These are phyloP conservation scores for Waltergamsia citrina DNA, from an alignment of 2,329 filamentous ascomycete genomes.

Conservation along the genomic window DNA sequence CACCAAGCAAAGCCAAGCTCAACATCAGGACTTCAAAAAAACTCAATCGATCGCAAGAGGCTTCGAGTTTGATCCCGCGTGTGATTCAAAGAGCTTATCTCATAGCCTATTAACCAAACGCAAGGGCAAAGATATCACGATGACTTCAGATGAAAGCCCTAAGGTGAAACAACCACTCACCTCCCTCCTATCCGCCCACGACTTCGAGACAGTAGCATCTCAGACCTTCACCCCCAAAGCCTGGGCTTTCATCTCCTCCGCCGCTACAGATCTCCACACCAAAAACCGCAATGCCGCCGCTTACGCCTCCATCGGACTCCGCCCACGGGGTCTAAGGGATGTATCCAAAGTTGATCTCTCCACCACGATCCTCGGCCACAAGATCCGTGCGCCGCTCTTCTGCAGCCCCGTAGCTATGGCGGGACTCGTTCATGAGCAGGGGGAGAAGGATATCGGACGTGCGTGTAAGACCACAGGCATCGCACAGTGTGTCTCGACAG, in stretches of 20 bases:
- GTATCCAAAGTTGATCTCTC: constrained; percentile 40
- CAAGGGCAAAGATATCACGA: constrained; percentile 1
- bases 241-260: constrained; percentile 62
- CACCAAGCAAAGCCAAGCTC: too few species aligned
- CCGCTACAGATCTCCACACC: constrained; percentile 51
- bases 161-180: constrained; percentile 5
- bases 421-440: constrained; percentile 51
- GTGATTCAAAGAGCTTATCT: background rate
- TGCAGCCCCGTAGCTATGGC: constrained; percentile 57
- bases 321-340: constrained; percentile 47
- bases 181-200: constrained; percentile 26
- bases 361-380: constrained; percentile 44
- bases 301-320: constrained; percentile 47
- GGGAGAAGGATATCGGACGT: constrained; percentile 48
- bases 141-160: background rate
- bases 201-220: constrained; percentile 50
- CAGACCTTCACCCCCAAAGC: constrained; percentile 48
- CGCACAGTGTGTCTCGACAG: constrained; percentile 52
- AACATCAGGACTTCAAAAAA: too few species aligned
- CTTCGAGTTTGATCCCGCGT: background rate
- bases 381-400: constrained; percentile 48
- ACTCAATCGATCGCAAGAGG: too few species aligned
- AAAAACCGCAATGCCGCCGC: constrained; percentile 43
- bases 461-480: constrained; percentile 41
- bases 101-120: too few species aligned